Percentiles rank a stretch among this genome's conserved stretches.
phyloP scores from a whole-genome alignment of 2,329 filamentous ascomycete genomes.

The Hyphodiscus sp. region DNA sequence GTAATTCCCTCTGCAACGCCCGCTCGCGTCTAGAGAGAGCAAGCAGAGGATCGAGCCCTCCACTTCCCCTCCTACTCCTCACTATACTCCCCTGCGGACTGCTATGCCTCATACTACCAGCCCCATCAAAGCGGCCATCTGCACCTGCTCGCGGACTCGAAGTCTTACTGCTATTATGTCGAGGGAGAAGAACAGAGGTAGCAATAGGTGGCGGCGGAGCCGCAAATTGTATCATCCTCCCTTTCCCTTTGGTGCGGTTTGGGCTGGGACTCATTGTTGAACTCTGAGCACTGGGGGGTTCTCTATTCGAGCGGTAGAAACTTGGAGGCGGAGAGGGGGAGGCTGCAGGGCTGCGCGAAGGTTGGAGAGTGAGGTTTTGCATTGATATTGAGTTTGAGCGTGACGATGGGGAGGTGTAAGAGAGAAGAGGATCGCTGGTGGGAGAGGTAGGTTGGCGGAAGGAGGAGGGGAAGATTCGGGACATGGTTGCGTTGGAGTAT shows the following conservation, averaged over 20 bases:
- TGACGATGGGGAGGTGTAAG: conserved; percentile 1
- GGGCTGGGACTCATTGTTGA: conserved; percentile 3
- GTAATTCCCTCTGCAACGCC: conserved; percentile 50
- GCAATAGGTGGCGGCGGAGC: conserved; percentile 27
- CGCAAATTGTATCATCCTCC: conserved; percentile 21
- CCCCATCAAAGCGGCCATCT: not conserved
- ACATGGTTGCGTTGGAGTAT: not conserved
- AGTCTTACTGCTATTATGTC: not conserved
- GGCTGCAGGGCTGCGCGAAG: conserved; percentile 5
- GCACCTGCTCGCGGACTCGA: not conserved
- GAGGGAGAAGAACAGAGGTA: conserved; percentile 8
- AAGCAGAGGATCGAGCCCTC: conserved; percentile 29
- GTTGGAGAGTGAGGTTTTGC: conserved; percentile 18
- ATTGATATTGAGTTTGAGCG: conserved; percentile 18
- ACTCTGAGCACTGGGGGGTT: conserved; percentile 1
- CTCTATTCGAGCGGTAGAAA: conserved; percentile 21
- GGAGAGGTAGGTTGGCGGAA: conserved; percentile 15
- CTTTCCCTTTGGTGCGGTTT: conserved; percentile 11
- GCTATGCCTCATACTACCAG: no score
- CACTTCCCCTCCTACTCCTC: not conserved
- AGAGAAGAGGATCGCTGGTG: conserved; percentile 19
- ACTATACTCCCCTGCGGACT: no score
- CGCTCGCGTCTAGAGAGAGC: conserved; percentile 41
- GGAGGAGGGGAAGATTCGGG: conserved; percentile 19
- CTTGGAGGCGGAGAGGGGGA: conserved; percentile 22